phyloP scores from a whole-genome alignment of 2,329 filamentous ascomycete species.

The Bisporella sp. region DNA sequence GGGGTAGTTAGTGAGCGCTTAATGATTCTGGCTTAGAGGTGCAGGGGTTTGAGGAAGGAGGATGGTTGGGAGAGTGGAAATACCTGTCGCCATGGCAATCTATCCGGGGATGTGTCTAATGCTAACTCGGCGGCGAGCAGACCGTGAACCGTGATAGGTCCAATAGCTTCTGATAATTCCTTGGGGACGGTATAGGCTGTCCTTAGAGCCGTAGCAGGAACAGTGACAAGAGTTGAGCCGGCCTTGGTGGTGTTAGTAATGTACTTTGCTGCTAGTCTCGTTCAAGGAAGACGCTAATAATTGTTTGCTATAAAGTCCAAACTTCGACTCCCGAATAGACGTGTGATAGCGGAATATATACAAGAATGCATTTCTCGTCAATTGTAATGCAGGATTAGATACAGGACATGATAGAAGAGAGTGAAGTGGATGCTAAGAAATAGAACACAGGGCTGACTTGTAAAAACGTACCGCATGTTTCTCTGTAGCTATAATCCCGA shows the following conservation, averaged over 20 bases:
- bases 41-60: not conserved
- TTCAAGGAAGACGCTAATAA: too few species aligned
- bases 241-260: constrained; percentile 32
- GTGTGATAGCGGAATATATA: too few species aligned
- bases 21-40: not conserved
- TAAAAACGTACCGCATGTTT: constrained; percentile 44
- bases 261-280: too few species aligned
- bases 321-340: too few species aligned
- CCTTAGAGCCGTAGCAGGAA: constrained; percentile 58
- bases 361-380: too few species aligned
- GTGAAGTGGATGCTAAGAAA: too few species aligned
- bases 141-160: constrained; percentile 55
- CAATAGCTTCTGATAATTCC: constrained; percentile 44
- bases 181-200: constrained; percentile 54
- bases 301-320: too few species aligned
- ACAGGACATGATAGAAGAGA: too few species aligned
- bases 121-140: constrained; percentile 64
- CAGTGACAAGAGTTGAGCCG: constrained; percentile 54
- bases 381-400: too few species aligned
- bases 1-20: not conserved
- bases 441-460: too few species aligned
- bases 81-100: constrained; percentile 55
- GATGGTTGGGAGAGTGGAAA: not conserved
- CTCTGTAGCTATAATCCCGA: constrained; percentile 68
- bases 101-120: constrained; percentile 41